phyloP scores from a whole-genome alignment of 768 basidiomycete genomes.

The Peribolospora baueri region DNA sequence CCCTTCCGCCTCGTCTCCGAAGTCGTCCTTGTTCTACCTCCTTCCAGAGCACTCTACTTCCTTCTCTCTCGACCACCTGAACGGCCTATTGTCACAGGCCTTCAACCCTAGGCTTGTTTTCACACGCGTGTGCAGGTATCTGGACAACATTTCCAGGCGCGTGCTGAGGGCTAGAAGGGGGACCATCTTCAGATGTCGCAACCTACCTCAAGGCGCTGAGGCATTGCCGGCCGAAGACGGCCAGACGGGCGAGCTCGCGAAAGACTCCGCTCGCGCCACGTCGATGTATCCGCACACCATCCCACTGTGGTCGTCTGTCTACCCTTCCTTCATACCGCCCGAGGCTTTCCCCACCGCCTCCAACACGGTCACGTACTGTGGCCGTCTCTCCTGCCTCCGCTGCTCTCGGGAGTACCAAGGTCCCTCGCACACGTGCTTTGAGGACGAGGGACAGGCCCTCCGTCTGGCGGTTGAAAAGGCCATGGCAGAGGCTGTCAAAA shows the following conservation, averaged over 20 bases:
- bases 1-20: no score
- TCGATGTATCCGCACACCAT: not conserved
- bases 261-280: not conserved
- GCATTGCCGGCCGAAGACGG: not conserved
- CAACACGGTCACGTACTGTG: not conserved
- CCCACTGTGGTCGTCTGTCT: no score
- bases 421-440: slow-evolving; percentile 2
- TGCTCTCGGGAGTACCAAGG: slow-evolving; percentile 1
- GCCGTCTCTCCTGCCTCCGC: not conserved
- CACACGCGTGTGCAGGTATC: no score
- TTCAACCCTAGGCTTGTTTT: no score
- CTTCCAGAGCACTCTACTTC: no score
- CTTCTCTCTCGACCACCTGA: no score
- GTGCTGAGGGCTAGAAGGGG: no score
- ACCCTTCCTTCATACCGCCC: not conserved
- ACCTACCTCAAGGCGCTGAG: not conserved
- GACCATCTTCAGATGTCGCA: not conserved
- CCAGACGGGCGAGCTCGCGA: not conserved
- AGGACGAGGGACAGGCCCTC: not conserved
- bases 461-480: slow-evolving; percentile 3
- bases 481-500: slow-evolving; percentile 7
- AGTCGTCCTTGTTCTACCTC: no score
- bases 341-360: not conserved
- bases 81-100: no score
- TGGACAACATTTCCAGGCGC: no score